Base-by-base conservation (phyloP, 768 basidiomycete species). In the Hericium erinaceus region DNA sequence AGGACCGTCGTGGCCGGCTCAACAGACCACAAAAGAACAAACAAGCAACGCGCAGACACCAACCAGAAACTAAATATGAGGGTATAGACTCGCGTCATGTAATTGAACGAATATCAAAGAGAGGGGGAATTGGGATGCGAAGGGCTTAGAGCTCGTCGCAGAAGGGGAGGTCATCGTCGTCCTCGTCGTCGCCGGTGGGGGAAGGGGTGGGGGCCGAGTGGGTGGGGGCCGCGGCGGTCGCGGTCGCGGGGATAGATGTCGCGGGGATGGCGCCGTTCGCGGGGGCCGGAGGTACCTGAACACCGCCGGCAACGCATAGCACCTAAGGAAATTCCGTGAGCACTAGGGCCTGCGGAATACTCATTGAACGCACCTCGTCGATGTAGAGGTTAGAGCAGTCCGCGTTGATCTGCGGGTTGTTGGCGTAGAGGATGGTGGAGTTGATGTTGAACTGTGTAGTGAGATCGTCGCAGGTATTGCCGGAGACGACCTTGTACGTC, bases 351-450 rank as follows among this genome's bases (percentile, higher is more conserved):
- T 26, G 26, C 26, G 4, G 26, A 26, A 26, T 0, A 26, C 26
- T 26, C 26, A 26, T 26, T 4, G 26, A 16, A 73, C 77, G 59
- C 50, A 89, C 88, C 80, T 89, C 84, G 65, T 84, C 86, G 58
- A 85, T 65, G 71, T 89, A 89, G 68, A 91, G 74, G 74, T 89
- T 89, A 63, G 64, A 72, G 69, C 82, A 86, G 0, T 67, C 72
- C 1, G 51, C 4, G 65, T 80, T 61, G 65, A 90, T 77, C 70
- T 89, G 84, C 18, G 87, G 89, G 79, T 92, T 92, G 80, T 90
- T 90, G 60, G 64, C 16, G 67, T 69, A 74, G 38, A 92, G 73
- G 9, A 83, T 75, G 49, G 82, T 80, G 38, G 64, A 58, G 76
- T 83, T 81, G 69, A 87, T 64, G 48, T 72, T 70, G 64, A 70